phyloP scores from a whole-genome alignment of 129 eudicot species.

The Escallonia rubra region DNA sequence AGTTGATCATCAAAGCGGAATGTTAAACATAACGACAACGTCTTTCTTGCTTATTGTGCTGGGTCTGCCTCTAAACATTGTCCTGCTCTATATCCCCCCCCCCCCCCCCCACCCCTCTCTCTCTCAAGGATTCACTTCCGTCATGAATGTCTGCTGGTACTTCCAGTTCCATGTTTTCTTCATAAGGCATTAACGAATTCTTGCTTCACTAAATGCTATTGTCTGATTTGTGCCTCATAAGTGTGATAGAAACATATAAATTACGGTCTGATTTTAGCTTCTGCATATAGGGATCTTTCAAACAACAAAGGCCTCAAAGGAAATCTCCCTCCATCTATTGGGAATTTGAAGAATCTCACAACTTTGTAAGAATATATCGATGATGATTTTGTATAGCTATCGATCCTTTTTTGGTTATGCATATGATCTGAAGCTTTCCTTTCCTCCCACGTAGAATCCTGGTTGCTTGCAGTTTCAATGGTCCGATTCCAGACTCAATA shows the following conservation, averaged over 20 bases:
- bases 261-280: conserved; percentile 6
- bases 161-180: too few relatives aligned
- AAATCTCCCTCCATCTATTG: conserved; percentile 61
- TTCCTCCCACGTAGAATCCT: conserved; percentile 52
- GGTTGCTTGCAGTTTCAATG: conserved; percentile 71
- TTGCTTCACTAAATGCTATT: neutral
- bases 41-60: too few relatives aligned
- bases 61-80: too few relatives aligned
- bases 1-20: too few relatives aligned
- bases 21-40: too few relatives aligned
- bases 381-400: neutral
- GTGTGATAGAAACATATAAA: neutral
- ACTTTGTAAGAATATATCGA: conserved; percentile 47
- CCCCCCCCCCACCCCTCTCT: too few relatives aligned
- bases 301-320: conserved; percentile 71
- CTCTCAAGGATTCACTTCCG: too few relatives aligned
- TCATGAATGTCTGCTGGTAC: too few relatives aligned
- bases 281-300: conserved; percentile 74
- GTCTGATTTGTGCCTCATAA: too few relatives aligned
- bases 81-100: too few relatives aligned
- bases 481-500: conserved; percentile 72
- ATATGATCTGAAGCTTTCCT: conserved; percentile 4
- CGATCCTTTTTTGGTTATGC: neutral
- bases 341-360: conserved; percentile 48
- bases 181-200: neutral